A percentile compares a stretch with the other conserved stretches of the same genome.
These are phyloP conservation scores for Claviceps sp. DNA, from an alignment of 2,329 filamentous ascomycete species.

Conservation along the genomic window DNA sequence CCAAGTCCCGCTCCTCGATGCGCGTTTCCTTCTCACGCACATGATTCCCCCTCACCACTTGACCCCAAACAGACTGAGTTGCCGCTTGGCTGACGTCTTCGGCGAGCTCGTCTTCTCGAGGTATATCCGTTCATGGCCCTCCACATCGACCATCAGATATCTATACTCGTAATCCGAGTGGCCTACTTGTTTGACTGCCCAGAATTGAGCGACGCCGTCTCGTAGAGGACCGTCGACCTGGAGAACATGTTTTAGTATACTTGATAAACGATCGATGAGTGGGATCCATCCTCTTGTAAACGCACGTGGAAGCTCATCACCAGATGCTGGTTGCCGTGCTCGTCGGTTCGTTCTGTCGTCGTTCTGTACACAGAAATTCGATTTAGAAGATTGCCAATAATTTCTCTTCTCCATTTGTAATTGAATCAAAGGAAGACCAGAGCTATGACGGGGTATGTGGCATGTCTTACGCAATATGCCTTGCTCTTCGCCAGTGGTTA, in stretches of 20 bases:
- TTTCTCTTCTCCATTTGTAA: no score
- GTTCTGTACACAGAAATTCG: slow-evolving; percentile 32
- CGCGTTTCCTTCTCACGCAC: no score
- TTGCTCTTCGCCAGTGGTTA: slow-evolving; percentile 65
- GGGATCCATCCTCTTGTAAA: slow-evolving; percentile 1
- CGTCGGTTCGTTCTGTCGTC: slow-evolving; percentile 55
- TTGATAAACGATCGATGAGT: not conserved
- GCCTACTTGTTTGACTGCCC: slow-evolving; percentile 57
- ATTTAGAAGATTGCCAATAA: not conserved
- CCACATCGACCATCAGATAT: slow-evolving; percentile 68
- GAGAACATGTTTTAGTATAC: no score
- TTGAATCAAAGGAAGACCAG: not conserved
- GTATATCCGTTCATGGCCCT: slow-evolving; percentile 52
- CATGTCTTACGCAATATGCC: slow-evolving; percentile 41
- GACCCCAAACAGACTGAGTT: slow-evolving; percentile 47
- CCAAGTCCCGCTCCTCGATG: no score
- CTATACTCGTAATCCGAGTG: slow-evolving; percentile 62
- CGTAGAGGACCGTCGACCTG: slow-evolving; percentile 66
- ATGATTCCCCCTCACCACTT: slow-evolving; percentile 30
- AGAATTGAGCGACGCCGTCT: slow-evolving; percentile 59
- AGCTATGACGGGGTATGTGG: not conserved
- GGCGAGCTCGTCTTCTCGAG: slow-evolving; percentile 44
- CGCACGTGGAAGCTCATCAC: slow-evolving; percentile 73
- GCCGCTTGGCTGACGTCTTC: slow-evolving; percentile 24
- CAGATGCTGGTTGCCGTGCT: slow-evolving; percentile 65